Evolutionary conservation across 176 grass and related monocot species (phyloP).

Genomic region (Aegilops sharonensis): DNA sequence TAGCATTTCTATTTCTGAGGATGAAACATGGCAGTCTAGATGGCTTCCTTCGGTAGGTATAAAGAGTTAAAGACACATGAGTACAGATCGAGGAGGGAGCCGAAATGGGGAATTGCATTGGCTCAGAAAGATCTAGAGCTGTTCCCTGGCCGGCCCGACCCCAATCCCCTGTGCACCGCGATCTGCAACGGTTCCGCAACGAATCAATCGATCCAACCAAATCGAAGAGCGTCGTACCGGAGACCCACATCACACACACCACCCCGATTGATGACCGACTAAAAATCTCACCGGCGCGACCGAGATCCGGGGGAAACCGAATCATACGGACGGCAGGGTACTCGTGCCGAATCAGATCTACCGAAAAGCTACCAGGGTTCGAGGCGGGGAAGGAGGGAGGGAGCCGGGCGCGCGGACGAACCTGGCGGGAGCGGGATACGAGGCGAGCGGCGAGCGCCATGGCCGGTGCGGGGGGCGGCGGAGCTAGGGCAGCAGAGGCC

Average conservation of each 20-base stretch:
- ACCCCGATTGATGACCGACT: neutral
- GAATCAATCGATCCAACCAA: neutral
- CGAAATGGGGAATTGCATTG: neutral
- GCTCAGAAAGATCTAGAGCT: neutral
- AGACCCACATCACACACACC: neutral
- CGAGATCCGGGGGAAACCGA: neutral
- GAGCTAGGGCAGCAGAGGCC: slow-evolving; percentile 15
- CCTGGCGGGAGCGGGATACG: slow-evolving; percentile 78
- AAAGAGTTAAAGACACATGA: neutral
- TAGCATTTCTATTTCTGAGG: neutral
- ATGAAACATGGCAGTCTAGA: neutral
- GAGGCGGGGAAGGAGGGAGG: neutral
- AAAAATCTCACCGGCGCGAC: neutral
- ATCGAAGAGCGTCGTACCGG: neutral
- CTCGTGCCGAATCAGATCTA: slow-evolving; percentile 33
- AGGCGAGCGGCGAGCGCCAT: slow-evolving; percentile 92
- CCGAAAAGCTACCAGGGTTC: slow-evolving; percentile 8
- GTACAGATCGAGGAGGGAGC: neutral
- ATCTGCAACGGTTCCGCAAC: neutral
- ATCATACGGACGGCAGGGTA: neutral
- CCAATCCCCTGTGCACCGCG: neutral
- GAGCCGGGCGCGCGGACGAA: neutral
- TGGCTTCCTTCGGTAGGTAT: neutral
- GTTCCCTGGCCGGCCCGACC: no score
- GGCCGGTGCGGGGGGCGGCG: slow-evolving; percentile 13